Base-by-base conservation (phyloP, 2,329 filamentous ascomycete species). In the Cordyceps pruinosa region DNA sequence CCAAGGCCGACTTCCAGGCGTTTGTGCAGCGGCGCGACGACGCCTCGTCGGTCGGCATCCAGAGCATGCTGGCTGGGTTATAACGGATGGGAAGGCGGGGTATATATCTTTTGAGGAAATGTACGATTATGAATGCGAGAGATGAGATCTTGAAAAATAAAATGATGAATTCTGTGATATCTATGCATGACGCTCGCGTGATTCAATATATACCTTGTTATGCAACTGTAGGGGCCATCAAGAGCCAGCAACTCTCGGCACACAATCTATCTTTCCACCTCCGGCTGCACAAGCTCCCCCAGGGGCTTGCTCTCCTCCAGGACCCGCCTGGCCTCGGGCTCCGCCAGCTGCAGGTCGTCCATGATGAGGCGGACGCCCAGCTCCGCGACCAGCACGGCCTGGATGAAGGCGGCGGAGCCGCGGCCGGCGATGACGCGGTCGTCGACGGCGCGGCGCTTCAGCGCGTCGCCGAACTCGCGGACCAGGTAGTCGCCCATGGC, bases 1-100 rank as follows among this genome's bases (percentile, higher is more conserved):
- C 75, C 60, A 88, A 85, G 76, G 77, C 82, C 25, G 87, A 89
- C 67, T 86, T 97, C 69, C 87, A 89, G 73, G 85, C 87, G 2
- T 97, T 93, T 79, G 86, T 97, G 59, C 79, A 89, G 69, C 86
- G 84, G 72, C 81, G 93, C 60, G 93, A 97, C 69, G 93, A 97
- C 73, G 87, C 86, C 28, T 83, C 84, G 60, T 91, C 83, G 61
- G 82, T 87, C 23, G 91, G 89, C 1, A 88, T 97, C 65, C 91
- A 96, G 75, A 85, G 87, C 68, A 88, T 94, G 51, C 75, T 97
- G 66, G 86, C 85, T 64, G 79, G 82, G 51, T 69, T 92, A 61
- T 81, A 61, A 64, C 7, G 19, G 26, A 9, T 28, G n/a, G n/a
- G 19, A 21, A 10, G 39, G 19, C 7, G 39, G 34, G 7, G 13